Evolutionary conservation across 768 basidiomycete species (phyloP), one percentile per base, ranked within the genome.

Genomic region (Termitomyces sp.): DNA sequence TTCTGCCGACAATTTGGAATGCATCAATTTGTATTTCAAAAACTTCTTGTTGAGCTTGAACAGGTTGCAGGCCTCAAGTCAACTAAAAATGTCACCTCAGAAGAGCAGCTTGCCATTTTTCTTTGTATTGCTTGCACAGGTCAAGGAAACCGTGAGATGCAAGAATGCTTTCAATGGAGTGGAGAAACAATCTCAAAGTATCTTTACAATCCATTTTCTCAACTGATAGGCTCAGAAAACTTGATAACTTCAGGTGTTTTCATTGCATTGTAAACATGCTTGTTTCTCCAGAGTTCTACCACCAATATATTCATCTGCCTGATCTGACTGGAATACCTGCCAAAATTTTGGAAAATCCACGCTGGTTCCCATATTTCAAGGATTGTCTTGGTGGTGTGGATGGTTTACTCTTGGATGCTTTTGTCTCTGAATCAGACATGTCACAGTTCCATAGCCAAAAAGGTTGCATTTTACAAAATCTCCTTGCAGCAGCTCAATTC

Each of bases 41-140:
- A 60, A 22, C 67, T 75, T 22, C 42, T 67, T 3, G n/a, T 31
- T 3, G 65, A 64, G 23, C 62, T 74, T 5, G 22, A 56, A 25
- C 41, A 25, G 12, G 4, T 11, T 13, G 4, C 4, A 13, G 41
- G n/a, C 23, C 41, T 43, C 44, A 27, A 25, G n/a, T 29, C 44
- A 31, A 68, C 66, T 0, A 56, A 50, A 20, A 58, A 62, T 59
- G 59, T 75, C 9, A 50, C 63, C 0, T 43, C 62, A 0, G 67
- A 74, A 32, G 75, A 77, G 50, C 70, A 75, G 50, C 45, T 75
- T 15, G 72, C 70, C 0, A 71, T 76, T 13, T 76, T 75, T 52
- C 65, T 76, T 15, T 56, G 62, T 7, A 58, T 67, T 39, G 59
- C 61, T 6, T 57, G 62, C 1, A 71, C 66, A 32, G 71, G 72